Base-by-base conservation (phyloP, 2,329 filamentous ascomycete species). In the Pseudogymnoascus sp. region DNA sequence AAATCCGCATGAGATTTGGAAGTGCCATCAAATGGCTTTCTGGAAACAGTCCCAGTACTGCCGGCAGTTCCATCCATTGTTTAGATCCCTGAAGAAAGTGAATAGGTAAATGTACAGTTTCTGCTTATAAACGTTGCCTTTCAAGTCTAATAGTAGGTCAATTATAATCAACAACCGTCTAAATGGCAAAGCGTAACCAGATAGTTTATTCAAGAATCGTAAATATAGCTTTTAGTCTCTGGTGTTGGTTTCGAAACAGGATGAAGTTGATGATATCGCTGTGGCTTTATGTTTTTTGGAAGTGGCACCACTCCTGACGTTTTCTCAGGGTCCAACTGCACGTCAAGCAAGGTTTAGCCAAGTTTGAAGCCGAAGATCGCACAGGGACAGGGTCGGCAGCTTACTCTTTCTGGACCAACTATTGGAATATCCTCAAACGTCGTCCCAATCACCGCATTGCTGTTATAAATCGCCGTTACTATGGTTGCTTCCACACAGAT, bases 1-100 rank as follows among this genome's bases (percentile, higher is more conserved):
- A 84, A 75, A 62, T 81, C 78, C 16, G 66, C 62, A 9, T 65
- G 57, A 8, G 63, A 63, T 14, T 62, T 61, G 12, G 60, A 62
- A 18, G 63, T 22, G 6, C 61, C 61, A 54, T 64, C 61, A 37
- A 69, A 67, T 28, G 67, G 63, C 16, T 63, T 33, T 41, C 65
- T 59, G n/a, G 61, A 57, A 9, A 63, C 60, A 54, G n/a, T 18
- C n/a, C 47, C 47, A 2, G 25, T 33, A 4, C 47, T n/a, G 28
- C 28, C 47, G n/a, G 16, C n/a, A 16, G 47, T 2, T 18, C 14
- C n/a, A 6, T 54, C 28, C 47, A 54, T 54, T 30, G 18, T 33
- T 20, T 25, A 54, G 47, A n/a, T 33, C 47, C 47, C 47, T 18
- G 33, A 54, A 54, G 3, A 54, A 20, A 33, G 43, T n/a, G 5